Evolutionary conservation across 2,329 filamentous ascomycete genomes (phyloP).

Genomic region (Aspergillus flavus): DNA sequence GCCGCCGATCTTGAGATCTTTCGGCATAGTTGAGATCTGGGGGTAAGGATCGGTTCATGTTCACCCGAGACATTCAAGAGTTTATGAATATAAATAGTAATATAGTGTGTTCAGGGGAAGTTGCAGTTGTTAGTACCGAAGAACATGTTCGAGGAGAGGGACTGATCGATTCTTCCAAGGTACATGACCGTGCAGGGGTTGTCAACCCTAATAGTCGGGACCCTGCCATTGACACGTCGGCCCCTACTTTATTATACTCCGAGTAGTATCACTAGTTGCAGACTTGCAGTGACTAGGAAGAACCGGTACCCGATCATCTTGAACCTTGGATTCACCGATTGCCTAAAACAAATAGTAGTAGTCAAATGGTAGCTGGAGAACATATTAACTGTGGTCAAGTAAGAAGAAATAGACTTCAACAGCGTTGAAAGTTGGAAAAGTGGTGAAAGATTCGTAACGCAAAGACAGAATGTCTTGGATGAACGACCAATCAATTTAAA

Average conservation of each 20-base stretch:
- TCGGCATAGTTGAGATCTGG: neutral
- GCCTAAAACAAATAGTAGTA: no score
- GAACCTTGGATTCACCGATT: no score
- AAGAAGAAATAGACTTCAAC: neutral
- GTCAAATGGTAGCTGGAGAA: no score
- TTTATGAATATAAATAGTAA: neutral
- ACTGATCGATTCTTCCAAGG: neutral
- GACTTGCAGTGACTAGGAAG: neutral
- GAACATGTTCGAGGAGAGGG: no score
- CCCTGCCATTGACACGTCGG: no score
- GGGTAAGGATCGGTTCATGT: neutral
- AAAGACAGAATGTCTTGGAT: neutral
- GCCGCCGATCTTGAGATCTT: neutral
- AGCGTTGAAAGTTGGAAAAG: no score
- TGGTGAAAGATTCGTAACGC: neutral
- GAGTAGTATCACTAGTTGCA: neutral
- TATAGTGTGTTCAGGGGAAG: no score
- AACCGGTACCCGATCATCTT: no score
- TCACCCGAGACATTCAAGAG: neutral
- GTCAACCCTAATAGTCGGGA: neutral
- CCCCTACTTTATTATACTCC: neutral
- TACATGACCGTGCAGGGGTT: neutral
- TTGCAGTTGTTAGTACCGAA: no score
- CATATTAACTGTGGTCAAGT: neutral
- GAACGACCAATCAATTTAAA: neutral